A percentile compares a stretch with the other conserved stretches of the same genome.
These are phyloP conservation scores for Emmonsia crescens DNA, from an alignment of 2,329 filamentous ascomycete genomes.

Conservation along the genomic window DNA sequence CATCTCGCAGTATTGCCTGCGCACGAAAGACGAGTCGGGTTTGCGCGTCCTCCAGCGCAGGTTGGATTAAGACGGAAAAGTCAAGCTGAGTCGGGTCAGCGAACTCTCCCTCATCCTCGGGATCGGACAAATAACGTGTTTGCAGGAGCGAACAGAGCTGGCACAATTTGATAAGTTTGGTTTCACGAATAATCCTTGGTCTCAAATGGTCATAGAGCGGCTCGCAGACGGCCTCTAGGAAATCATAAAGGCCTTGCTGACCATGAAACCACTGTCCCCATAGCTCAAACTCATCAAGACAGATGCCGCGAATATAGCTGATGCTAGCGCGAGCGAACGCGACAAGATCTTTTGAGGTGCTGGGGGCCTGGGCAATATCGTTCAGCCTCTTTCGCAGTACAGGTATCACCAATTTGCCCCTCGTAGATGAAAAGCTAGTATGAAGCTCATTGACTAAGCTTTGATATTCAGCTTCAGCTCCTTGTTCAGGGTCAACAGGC, in stretches of 20 bases:
- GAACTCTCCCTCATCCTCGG: conserved; percentile 43
- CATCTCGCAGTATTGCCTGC: conserved; percentile 51
- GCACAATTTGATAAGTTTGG: conserved; percentile 54
- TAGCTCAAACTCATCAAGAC: conserved; percentile 56
- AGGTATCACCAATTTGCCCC: conserved; percentile 49
- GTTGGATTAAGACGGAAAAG: conserved; percentile 51
- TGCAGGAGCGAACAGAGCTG: conserved; percentile 57
- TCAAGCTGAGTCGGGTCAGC: conserved; percentile 46
- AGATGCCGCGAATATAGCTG: conserved; percentile 54
- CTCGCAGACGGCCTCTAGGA: conserved; percentile 56
- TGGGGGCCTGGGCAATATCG: conserved; percentile 47
- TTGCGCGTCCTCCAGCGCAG: conserved; percentile 57
- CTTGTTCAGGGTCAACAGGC: conserved; percentile 48
- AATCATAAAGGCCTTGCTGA: conserved; percentile 53
- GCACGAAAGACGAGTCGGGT: conserved; percentile 56
- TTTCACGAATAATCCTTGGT: conserved; percentile 56
- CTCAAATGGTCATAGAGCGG: conserved; percentile 56
- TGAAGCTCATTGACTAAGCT: conserved; percentile 56
- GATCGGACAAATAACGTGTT: conserved; percentile 52
- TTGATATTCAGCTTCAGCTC: conserved; percentile 53
- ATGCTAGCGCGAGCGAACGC: conserved; percentile 54
- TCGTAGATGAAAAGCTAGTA: conserved; percentile 50
- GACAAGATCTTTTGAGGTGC: conserved; percentile 52
- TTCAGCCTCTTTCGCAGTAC: conserved; percentile 50
- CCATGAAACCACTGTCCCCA: conserved; percentile 58